Evolutionary conservation across 768 basidiomycete genomes (phyloP).

Genomic region (Jaapia argillacea): DNA sequence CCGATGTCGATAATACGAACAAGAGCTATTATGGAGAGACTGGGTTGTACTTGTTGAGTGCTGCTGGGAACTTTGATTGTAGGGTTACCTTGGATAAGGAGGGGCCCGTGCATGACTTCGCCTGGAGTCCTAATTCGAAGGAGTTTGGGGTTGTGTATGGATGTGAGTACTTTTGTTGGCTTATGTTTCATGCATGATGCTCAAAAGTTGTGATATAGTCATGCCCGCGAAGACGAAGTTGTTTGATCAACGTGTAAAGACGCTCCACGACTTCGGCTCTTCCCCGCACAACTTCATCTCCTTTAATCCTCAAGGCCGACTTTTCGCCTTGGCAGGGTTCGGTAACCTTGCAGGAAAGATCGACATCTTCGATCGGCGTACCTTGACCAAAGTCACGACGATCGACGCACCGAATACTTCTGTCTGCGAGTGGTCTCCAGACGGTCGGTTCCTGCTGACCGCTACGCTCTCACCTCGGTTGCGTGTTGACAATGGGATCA

Average conservation of each 20-base stretch:
- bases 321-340: constrained; percentile 88
- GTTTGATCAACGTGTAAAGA: constrained; percentile 84
- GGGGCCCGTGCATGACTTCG: constrained; percentile 93
- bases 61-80: constrained; percentile 91
- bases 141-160: constrained; percentile 97
- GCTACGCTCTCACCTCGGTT: constrained; percentile 93
- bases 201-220: constrained; percentile 30
- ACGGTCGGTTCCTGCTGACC: constrained; percentile 87
- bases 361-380: constrained; percentile 84
- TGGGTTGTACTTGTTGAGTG: constrained; percentile 84
- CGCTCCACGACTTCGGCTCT: constrained; percentile 84
- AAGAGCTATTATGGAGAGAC: constrained; percentile 99
- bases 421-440: constrained; percentile 91
- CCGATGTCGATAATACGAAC: constrained; percentile 94
- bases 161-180: constrained; percentile 46
- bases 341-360: constrained; percentile 95
- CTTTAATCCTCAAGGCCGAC: constrained; percentile 89
- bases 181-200: neutral
- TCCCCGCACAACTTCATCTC: constrained; percentile 86
- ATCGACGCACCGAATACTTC: constrained; percentile 93
- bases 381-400: constrained; percentile 62
- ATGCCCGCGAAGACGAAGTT: constrained; percentile 94
- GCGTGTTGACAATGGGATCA: constrained; percentile 95
- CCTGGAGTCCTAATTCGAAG: constrained; percentile 93
- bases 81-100: constrained; percentile 88